Conservation (phyloP, 495 filamentous ascomycete genomes). For the Lasiosphaeria ovina region DNA sequence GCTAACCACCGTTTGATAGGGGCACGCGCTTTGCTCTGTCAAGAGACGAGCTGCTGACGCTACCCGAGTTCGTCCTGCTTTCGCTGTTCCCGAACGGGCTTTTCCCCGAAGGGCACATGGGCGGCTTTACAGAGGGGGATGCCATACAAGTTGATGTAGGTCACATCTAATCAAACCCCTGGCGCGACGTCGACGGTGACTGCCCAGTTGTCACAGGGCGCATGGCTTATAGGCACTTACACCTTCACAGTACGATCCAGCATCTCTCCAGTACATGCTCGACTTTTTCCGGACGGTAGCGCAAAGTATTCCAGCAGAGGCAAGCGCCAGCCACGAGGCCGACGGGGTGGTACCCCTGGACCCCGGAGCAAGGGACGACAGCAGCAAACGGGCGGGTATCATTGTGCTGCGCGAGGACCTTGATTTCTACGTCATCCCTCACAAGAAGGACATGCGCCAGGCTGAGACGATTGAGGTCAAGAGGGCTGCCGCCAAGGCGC, state of each 20-base stretch:
- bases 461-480: conserved; percentile 96
- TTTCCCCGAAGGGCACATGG: conserved; percentile 95
- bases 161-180: conserved; percentile 28
- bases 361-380: conserved; percentile 45
- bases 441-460: conserved; percentile 75
- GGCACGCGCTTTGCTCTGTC: conserved; percentile 92
- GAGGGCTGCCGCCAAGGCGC: conserved; percentile 79
- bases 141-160: conserved; percentile 96
- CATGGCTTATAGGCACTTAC: conserved; percentile 50
- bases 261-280: conserved; percentile 97
- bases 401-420: conserved; percentile 96
- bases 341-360: conserved; percentile 60
- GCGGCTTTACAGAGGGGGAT: conserved; percentile 83
- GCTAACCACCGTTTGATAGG: conserved; percentile 49
- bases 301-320: conserved; percentile 79
- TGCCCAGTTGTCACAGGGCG: not conserved
- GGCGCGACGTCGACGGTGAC: not conserved
- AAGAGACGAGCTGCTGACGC: conserved; percentile 87
- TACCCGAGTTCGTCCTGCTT: conserved; percentile 96
- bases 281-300: conserved; percentile 97
- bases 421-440: conserved; percentile 98
- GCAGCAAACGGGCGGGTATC: conserved; percentile 82
- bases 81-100: conserved; percentile 98
- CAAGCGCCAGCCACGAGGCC: conserved; percentile 59
- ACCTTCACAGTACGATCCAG: conserved; percentile 82